These are phyloP conservation scores for Solanum corneliomulleri DNA, from an alignment of 257 asterid species.

Conservation along the genomic window DNA sequence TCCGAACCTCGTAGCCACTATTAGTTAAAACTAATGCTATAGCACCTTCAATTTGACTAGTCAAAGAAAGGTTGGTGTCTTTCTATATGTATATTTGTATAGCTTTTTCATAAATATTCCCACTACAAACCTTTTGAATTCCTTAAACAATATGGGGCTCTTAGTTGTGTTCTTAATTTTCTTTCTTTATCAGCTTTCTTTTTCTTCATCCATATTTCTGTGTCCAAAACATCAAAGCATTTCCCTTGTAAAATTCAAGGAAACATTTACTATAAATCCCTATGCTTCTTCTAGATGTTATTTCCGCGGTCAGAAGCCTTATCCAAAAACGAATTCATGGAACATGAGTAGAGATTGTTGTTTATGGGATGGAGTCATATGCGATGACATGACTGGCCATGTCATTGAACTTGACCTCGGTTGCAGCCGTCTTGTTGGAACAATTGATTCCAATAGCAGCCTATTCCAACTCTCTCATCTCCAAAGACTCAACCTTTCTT, in stretches of 20 bases:
- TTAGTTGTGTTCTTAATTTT: not conserved
- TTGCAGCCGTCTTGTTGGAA: constrained; percentile 1
- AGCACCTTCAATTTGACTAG: not conserved
- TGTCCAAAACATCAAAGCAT: not conserved
- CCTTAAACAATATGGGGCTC: not conserved
- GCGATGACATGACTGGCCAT: not conserved
- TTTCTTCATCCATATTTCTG: not conserved
- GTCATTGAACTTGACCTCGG: constrained; percentile 9
- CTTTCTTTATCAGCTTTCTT: not conserved
- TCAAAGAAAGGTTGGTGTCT: not conserved
- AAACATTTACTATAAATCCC: not conserved
- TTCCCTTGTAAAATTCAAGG: not conserved
- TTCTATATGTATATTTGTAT: not conserved
- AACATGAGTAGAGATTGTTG: constrained; percentile 9
- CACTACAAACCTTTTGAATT: not conserved
- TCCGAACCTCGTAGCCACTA: fast-evolving
- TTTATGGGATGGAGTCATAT: constrained; percentile 12
- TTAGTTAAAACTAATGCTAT: not conserved
- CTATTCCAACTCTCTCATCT: constrained; percentile 6
- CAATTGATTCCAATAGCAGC: not conserved
- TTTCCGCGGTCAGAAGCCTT: not conserved
- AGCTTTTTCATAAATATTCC: not conserved
- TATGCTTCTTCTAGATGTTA: not conserved
- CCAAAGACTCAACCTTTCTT: constrained; percentile 2
- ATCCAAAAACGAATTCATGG: not conserved